Evolutionary conservation across 306 rosid genomes (phyloP).

Genomic region (Medicago lupulina): DNA sequence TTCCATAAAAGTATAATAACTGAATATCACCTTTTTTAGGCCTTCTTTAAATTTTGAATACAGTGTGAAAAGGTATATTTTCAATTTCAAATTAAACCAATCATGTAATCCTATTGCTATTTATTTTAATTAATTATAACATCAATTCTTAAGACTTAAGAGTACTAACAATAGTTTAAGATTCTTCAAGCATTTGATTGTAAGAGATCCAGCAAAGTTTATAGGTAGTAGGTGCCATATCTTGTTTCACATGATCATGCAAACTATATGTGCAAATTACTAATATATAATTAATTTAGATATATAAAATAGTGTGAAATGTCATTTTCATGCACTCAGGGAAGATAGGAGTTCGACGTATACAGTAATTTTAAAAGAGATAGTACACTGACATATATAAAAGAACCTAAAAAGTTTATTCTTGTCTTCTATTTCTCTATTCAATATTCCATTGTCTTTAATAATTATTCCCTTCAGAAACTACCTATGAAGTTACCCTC

Average conservation of each 20-base stretch:
- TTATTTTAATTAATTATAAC: constrained; percentile 2
- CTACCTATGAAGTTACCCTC: constrained; percentile 62
- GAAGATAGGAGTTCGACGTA: not conserved
- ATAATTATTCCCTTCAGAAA: constrained; percentile 69
- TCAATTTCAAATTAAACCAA: constrained; percentile 17
- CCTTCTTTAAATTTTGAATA: constrained; percentile 47
- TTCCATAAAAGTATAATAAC: constrained; percentile 56
- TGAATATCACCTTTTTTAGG: constrained; percentile 59
- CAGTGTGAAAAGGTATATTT: constrained; percentile 48
- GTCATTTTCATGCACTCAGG: constrained; percentile 22
- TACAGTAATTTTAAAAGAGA: constrained; percentile 37
- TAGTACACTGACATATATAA: constrained; percentile 8
- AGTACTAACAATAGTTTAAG: not conserved
- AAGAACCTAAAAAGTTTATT: constrained; percentile 73
- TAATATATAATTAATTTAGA: not conserved
- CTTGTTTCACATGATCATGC: constrained; percentile 5
- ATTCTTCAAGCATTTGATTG: constrained; percentile 39
- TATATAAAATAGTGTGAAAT: constrained; percentile 7
- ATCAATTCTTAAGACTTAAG: not conserved
- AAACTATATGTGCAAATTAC: not conserved
- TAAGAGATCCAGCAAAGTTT: constrained; percentile 15
- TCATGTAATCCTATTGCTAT: not conserved
- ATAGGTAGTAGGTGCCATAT: no score
- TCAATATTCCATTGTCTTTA: constrained; percentile 48
- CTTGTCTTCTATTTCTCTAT: constrained; percentile 72